Evolutionary conservation across 495 filamentous ascomycete genomes (phyloP), one percentile per base, ranked within the genome.

Genomic region (Tuber aestivum): DNA sequence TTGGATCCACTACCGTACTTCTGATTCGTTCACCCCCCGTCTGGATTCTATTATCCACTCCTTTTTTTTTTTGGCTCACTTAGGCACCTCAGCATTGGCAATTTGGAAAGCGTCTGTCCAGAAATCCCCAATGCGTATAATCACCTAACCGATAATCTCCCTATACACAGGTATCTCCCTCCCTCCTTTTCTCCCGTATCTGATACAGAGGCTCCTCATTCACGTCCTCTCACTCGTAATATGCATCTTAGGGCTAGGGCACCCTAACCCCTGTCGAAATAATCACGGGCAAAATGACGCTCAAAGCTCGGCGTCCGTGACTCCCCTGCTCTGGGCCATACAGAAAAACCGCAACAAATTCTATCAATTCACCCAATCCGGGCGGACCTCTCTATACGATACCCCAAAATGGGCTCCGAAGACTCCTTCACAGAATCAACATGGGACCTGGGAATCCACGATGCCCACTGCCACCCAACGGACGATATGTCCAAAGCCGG

Each of bases 391-490:
- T 16, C 56, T 35, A 20, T 18, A 27, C 32, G 16, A 27, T 61
- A 32, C 50, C 23, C 50, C 4, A 65, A 65, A 35, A 65, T 65
- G 56, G 5, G 14, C 27, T 65, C 56, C 27, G 27, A 65, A 65
- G 56, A 65, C 27, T 35, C 56, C 12, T 65, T 65, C 56, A 35
- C 56, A 35, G 56, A 71, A 78, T 70, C 69, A 38, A 80, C 94
- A 4, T 99, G 95, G 95, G 88, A 92, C 56, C 80, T 94, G 14
- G 94, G 94, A 40, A 89, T 95, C 71, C 93, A 89, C 79, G 95
- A 99, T 84, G 94, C 95, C 69, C 95, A 99, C 84, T 99, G 96
- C 81, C 95, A 99, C 84, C 94, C 95, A n/a, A 99, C 95, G 35
- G 95, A 97, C 83, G 97, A 93, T n/a, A 92, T 95, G 89, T 82